Conservation (phyloP, 345 rosid species). For the Gossypioides kirkii region DNA sequence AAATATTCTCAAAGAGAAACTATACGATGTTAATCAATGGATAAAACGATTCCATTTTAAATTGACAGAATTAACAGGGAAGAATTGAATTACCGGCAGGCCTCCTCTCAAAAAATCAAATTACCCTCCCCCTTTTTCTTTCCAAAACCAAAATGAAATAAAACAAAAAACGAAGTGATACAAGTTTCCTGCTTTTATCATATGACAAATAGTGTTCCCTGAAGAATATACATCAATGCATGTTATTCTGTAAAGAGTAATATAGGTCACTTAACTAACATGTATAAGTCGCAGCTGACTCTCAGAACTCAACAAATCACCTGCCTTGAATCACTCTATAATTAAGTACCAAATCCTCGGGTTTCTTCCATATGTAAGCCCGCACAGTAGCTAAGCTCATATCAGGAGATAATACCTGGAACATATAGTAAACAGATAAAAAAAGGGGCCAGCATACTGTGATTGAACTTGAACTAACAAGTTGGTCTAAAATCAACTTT, state of each 20-base stretch:
- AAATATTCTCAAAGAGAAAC: not conserved
- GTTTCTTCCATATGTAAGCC: conserved; percentile 93
- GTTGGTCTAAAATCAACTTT: not conserved
- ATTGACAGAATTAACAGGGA: not conserved
- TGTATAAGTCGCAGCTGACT: conserved; percentile 19
- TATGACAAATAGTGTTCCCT: not conserved
- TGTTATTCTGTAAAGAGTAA: not conserved
- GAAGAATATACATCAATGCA: not conserved
- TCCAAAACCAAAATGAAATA: not conserved
- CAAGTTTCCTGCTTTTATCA: not conserved
- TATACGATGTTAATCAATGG: not conserved
- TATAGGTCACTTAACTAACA: not conserved
- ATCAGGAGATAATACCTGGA: conserved; percentile 87
- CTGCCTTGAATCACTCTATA: conserved; percentile 74
- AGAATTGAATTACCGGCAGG: not conserved
- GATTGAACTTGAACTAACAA: not conserved
- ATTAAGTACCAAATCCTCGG: conserved; percentile 88
- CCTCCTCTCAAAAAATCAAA: not conserved
- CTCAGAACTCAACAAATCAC: conserved; percentile 32
- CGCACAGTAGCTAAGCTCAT: conserved; percentile 97
- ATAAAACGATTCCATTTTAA: not conserved
- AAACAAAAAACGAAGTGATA: not conserved
- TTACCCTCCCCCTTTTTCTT: not conserved
- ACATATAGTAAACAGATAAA: conserved; percentile 4
- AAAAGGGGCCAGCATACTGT: not conserved